A percentile compares a stretch with the other conserved stretches of the same genome.
These are phyloP conservation scores for Magnusiomyces tetraspermus DNA, from an alignment of 1,139 yeast genomes.

Conservation along the genomic window DNA sequence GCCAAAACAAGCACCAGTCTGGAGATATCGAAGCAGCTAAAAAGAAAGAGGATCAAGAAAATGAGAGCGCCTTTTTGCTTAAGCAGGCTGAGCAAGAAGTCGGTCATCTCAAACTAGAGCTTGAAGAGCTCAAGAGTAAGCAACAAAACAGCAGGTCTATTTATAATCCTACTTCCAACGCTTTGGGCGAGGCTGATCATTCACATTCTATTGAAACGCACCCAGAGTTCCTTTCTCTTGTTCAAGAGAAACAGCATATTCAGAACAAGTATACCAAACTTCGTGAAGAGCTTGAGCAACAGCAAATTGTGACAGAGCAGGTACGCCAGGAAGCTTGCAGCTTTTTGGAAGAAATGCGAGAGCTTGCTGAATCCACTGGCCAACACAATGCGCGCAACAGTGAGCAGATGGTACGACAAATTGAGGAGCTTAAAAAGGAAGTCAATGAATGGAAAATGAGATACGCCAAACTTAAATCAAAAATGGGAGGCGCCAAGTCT, in stretches of 20 bases:
- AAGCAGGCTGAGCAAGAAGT: not conserved
- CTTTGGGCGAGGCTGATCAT: not conserved
- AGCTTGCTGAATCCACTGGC: conserved; percentile 29
- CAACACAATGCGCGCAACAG: conserved; percentile 19
- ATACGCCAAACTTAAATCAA: conserved; percentile 28
- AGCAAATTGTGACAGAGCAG: conserved; percentile 33
- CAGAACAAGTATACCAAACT: not conserved
- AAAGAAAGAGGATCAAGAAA: not conserved
- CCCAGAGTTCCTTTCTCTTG: not conserved
- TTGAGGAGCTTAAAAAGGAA: conserved; percentile 30
- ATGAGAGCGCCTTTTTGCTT: not conserved
- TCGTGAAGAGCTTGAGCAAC: conserved; percentile 27
- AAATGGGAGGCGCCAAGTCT: conserved; percentile 26
- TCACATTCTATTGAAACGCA: not conserved
- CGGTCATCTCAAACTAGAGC: not conserved
- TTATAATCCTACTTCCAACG: not conserved
- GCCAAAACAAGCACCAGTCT: too few species aligned
- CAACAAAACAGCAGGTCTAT: not conserved
- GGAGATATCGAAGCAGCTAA: not conserved
- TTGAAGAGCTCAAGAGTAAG: not conserved
- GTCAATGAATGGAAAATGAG: conserved; percentile 33
- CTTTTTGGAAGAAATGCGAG: conserved; percentile 35
- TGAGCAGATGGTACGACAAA: conserved; percentile 24
- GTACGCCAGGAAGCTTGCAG: conserved; percentile 35
- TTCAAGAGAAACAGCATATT: not conserved